Percentiles rank a stretch among this genome's conserved stretches.
These are phyloP conservation scores for Astrothelium macrocarpum DNA, from an alignment of 495 filamentous ascomycete species.

Conservation along the genomic window DNA sequence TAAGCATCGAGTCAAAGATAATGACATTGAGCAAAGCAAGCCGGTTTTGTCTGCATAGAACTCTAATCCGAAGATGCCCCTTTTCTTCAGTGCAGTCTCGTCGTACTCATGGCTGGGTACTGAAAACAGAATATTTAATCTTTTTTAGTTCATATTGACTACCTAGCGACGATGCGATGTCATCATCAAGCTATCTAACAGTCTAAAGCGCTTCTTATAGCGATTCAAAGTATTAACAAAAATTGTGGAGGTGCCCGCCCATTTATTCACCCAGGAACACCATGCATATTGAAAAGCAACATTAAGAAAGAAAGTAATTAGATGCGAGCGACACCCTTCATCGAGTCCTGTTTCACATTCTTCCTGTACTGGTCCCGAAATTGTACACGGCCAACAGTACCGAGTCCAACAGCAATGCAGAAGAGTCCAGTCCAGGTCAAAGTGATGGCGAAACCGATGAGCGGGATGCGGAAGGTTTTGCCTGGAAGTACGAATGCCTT, in stretches of 20 bases:
- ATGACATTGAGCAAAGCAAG: no score
- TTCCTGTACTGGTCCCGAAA: constrained; percentile 51
- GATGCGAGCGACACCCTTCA: neutral
- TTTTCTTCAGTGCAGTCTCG: no score
- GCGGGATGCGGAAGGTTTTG: constrained; percentile 55
- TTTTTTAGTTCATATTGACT: neutral
- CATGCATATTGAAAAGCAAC: neutral
- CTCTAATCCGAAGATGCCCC: no score
- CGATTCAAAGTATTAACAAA: neutral
- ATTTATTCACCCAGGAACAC: neutral
- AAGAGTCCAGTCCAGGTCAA: constrained; percentile 50
- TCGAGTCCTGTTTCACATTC: constrained; percentile 19
- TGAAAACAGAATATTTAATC: neutral
- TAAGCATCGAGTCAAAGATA: no score
- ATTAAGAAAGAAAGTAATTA: neutral
- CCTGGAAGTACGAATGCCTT: constrained; percentile 53
- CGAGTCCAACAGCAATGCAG: constrained; percentile 46
- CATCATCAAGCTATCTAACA: constrained; percentile 6
- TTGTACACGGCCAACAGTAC: constrained; percentile 52
- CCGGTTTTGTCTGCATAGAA: no score
- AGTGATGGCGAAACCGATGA: constrained; percentile 57
- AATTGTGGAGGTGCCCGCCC: neutral
- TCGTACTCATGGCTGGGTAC: no score
- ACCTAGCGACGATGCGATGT: neutral
- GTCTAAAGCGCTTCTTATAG: neutral